These are phyloP conservation scores for Cnidoscolus chayamansa DNA, from an alignment of 441 rosid species.

Conservation along the genomic window DNA sequence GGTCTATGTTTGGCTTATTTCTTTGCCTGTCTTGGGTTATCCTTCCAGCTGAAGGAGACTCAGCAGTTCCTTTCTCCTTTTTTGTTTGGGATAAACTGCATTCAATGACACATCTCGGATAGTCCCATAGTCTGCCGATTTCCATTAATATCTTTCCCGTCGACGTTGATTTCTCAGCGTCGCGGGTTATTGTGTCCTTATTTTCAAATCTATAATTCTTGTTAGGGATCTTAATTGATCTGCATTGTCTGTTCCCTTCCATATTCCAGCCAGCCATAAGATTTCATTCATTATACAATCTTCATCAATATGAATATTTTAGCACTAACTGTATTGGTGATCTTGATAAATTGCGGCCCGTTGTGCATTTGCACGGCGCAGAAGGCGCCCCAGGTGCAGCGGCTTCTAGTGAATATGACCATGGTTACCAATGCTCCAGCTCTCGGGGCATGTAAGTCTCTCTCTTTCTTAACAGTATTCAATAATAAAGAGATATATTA, in stretches of 20 bases:
- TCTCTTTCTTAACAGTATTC: background rate
- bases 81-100: background rate
- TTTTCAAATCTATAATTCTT: too few relatives aligned
- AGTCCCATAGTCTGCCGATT: background rate
- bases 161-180: background rate
- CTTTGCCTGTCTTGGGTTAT: background rate
- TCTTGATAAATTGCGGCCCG: constrained; percentile 22
- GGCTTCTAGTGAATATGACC: constrained; percentile 54
- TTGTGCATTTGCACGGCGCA: constrained; percentile 25
- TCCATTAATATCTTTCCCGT: background rate
- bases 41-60: background rate
- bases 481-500: background rate
- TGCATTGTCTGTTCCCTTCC: background rate
- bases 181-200: background rate
- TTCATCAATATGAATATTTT: constrained; percentile 15
- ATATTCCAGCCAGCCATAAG: too few relatives aligned
- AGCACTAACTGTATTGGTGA: constrained; percentile 21
- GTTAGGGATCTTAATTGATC: background rate
- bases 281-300: background rate
- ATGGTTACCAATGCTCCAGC: constrained; percentile 53
- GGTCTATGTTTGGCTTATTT: too few relatives aligned
- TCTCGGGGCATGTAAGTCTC: constrained; percentile 53
- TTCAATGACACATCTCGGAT: background rate
- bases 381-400: background rate
- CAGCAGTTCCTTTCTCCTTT: too few relatives aligned